A percentile compares a stretch with the other conserved stretches of the same genome.
Conservation (phyloP, 2,329 filamentous ascomycete genomes). For the Verticillium klebahnii region DNA sequence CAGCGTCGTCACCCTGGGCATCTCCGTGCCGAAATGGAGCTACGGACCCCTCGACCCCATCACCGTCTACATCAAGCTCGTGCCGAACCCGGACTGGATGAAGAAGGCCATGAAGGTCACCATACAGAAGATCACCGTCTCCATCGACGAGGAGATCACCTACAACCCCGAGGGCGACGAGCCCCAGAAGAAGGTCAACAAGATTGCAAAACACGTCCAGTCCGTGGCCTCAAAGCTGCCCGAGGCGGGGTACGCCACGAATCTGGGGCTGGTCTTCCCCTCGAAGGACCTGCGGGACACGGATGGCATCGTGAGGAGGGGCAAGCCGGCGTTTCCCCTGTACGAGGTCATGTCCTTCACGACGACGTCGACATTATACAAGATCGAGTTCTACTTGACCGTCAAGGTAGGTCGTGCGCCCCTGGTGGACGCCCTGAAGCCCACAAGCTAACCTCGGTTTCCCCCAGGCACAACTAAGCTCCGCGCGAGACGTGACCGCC, state of each 20-base stretch:
- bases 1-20: slow-evolving; percentile 85
- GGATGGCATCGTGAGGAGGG: slow-evolving; percentile 81
- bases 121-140: slow-evolving; percentile 88
- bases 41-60: slow-evolving; percentile 95
- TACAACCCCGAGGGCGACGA: slow-evolving; percentile 98
- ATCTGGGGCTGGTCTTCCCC: slow-evolving; percentile 86
- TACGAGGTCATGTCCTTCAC: slow-evolving; percentile 90
- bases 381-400: slow-evolving; percentile 94
- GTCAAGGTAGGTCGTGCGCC: slow-evolving; percentile 65
- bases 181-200: slow-evolving; percentile 83
- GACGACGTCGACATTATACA: slow-evolving; percentile 89
- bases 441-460: background rate
- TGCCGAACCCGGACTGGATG: slow-evolving; percentile 88
- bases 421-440: too few species aligned
- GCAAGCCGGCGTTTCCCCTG: slow-evolving; percentile 81
- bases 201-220: slow-evolving; percentile 78
- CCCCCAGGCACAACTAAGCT: slow-evolving; percentile 75
- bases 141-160: slow-evolving; percentile 97
- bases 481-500: slow-evolving; percentile 81
- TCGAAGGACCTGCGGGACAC: slow-evolving; percentile 81
- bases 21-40: slow-evolving; percentile 91
- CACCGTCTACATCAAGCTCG: slow-evolving; percentile 90
- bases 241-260: slow-evolving; percentile 88
- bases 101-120: slow-evolving; percentile 86
- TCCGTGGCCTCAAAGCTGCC: slow-evolving; percentile 78